phyloP scores from a whole-genome alignment of 805 yeast genomes.

The Blastobotrys robertii region DNA sequence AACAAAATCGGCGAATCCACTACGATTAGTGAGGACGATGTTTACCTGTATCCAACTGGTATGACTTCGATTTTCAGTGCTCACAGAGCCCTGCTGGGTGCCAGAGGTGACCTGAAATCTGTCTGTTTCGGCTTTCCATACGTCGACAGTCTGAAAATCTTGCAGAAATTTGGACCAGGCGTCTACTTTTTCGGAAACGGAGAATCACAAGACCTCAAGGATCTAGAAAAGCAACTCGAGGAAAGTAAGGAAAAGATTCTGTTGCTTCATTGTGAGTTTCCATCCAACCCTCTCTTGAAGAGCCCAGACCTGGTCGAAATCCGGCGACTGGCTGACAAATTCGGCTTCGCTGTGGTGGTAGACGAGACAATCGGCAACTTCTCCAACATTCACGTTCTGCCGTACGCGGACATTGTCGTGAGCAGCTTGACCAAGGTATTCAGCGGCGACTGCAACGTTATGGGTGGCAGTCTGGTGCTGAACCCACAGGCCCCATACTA shows the following conservation, averaged over 20 bases:
- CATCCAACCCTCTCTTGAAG: constrained; percentile 84
- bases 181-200: constrained; percentile 79
- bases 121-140: constrained; percentile 96
- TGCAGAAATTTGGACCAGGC: constrained; percentile 90
- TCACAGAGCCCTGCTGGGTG: constrained; percentile 36
- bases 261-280: constrained; percentile 84
- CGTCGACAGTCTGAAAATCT: constrained; percentile 79
- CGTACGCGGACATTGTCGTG: constrained; percentile 74
- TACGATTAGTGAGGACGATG: constrained; percentile 42
- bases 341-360: constrained; percentile 67
- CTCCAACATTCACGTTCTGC: constrained; percentile 69
- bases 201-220: constrained; percentile 53
- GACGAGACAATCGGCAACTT: constrained; percentile 97
- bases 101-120: constrained; percentile 38
- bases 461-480: constrained; percentile 83
- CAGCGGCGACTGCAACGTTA: constrained; percentile 88
- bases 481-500: constrained; percentile 55
- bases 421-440: constrained; percentile 86
- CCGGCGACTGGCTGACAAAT: constrained; percentile 54
- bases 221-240: constrained; percentile 52
- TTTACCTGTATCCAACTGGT: constrained; percentile 79
- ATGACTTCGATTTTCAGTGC: constrained; percentile 88
- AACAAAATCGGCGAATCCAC: constrained; percentile 42
- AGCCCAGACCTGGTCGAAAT: constrained; percentile 69
- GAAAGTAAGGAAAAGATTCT: constrained; percentile 52